A percentile compares a stretch with the other conserved stretches of the same genome.
phyloP scores from a whole-genome alignment of 202 grass and related monocot species.

The Zizania palustris region DNA sequence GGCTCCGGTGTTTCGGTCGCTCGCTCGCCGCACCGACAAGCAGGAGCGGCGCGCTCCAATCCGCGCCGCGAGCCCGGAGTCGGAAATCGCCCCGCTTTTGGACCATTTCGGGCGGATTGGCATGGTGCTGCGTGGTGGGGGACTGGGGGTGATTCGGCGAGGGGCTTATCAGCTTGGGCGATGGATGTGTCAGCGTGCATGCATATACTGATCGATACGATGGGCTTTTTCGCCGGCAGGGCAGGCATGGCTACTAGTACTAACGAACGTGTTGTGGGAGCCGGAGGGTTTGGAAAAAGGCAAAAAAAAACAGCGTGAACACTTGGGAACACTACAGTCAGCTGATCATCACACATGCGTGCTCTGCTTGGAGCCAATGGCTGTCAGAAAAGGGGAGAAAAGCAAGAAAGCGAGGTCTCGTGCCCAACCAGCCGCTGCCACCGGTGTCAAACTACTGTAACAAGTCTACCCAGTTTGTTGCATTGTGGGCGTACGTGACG shows the following conservation, averaged over 20 bases:
- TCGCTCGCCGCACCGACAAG: slow-evolving; percentile 13
- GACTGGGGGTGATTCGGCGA: neutral
- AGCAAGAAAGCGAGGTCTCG: neutral
- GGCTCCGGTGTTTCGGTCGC: no score
- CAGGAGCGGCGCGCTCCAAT: slow-evolving; percentile 10
- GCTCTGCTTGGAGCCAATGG: neutral
- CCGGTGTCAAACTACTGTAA: neutral
- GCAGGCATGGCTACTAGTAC: neutral
- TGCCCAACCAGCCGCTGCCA: neutral
- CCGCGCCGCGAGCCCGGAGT: slow-evolving; percentile 25
- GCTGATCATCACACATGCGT: neutral
- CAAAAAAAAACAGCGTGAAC: neutral
- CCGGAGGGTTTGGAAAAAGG: slow-evolving; percentile 11
- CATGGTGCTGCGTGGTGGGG: neutral
- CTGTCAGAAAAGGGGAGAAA: neutral
- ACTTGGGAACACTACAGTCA: slow-evolving; percentile 24
- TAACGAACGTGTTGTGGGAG: neutral
- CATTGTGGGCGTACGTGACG: neutral
- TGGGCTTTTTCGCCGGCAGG: neutral
- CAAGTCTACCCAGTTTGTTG: no score
- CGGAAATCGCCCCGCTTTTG: neutral
- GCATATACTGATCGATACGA: slow-evolving; percentile 3
- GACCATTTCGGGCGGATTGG: neutral
- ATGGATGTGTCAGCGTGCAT: neutral
- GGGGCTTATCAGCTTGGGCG: neutral